phyloP scores from a whole-genome alignment of 225 moss, liverwort and hornwort species.

The Polytrichum commune region DNA sequence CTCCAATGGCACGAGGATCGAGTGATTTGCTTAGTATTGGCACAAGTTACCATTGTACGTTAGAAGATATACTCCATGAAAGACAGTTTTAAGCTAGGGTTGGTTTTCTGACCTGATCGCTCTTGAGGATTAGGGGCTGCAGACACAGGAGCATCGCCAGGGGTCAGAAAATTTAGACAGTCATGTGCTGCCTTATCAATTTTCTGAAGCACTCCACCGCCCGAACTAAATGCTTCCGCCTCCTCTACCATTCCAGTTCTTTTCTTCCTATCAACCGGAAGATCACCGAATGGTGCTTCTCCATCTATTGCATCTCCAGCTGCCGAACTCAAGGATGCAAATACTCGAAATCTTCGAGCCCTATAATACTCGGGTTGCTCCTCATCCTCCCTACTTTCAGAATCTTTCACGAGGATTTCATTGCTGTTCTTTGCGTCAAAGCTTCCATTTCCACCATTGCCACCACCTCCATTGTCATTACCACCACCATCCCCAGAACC shows the following conservation, averaged over 20 bases:
- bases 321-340: slow-evolving; percentile 74
- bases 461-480: slow-evolving; percentile 11
- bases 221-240: slow-evolving; percentile 15
- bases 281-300: slow-evolving; percentile 50
- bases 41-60: background rate
- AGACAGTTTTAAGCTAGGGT: too few species aligned
- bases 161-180: slow-evolving; percentile 16
- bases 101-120: slow-evolving; percentile 10
- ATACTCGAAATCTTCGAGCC: slow-evolving; percentile 11
- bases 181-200: slow-evolving; percentile 17
- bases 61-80: too few species aligned
- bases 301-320: slow-evolving; percentile 74
- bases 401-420: slow-evolving; percentile 19
- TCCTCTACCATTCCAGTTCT: slow-evolving; percentile 16
- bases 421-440: slow-evolving; percentile 22
- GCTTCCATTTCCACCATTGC: slow-evolving; percentile 24
- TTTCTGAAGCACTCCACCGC: slow-evolving; percentile 17
- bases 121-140: slow-evolving; percentile 1
- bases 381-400: slow-evolving; percentile 23
- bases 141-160: background rate
- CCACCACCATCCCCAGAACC: slow-evolving; percentile 27
- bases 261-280: slow-evolving; percentile 16
- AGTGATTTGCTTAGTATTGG: too few species aligned
- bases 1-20: too few species aligned
- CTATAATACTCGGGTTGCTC: slow-evolving; percentile 2